Evolutionary conservation across 306 rosid species (phyloP).

Genomic region (Cucumis cinereus): DNA sequence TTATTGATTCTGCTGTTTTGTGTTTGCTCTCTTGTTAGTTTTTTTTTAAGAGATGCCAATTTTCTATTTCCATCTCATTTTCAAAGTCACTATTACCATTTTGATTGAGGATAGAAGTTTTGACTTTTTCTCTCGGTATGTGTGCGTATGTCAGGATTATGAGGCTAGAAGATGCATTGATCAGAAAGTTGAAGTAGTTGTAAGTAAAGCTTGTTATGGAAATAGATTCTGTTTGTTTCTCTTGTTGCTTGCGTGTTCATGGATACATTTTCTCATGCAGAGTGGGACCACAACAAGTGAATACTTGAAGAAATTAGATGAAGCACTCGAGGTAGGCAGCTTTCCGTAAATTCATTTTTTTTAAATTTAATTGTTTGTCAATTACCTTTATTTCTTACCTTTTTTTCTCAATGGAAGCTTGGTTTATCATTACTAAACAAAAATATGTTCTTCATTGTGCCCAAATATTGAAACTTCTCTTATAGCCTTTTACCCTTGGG

Average conservation of each 20-base stretch:
- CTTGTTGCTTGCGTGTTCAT: background rate
- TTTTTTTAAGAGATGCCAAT: background rate
- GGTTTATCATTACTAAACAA: too few species aligned
- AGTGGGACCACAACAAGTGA: conserved; percentile 65
- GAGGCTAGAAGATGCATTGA: conserved; percentile 71
- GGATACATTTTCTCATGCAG: conserved; percentile 23
- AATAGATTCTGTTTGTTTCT: conserved; percentile 6
- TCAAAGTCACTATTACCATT: background rate
- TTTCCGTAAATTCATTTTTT: background rate
- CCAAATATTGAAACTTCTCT: background rate
- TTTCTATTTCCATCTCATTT: background rate
- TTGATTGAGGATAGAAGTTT: background rate
- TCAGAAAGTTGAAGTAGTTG: conserved; percentile 82
- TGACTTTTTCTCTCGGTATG: background rate
- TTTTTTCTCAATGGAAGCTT: too few species aligned
- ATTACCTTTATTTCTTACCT: too few species aligned
- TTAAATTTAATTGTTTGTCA: background rate
- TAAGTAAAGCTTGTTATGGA: conserved; percentile 23
- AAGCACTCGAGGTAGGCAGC: conserved; percentile 57
- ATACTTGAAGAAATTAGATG: conserved; percentile 62
- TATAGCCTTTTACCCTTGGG: background rate
- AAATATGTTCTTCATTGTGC: background rate
- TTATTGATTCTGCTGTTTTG: background rate
- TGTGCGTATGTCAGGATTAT: conserved; percentile 33
- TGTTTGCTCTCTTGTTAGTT: conserved; percentile 2